Evolutionary conservation across 768 basidiomycete genomes (phyloP), one percentile per base, ranked within the genome.

Genomic region (Auricularia sp.): DNA sequence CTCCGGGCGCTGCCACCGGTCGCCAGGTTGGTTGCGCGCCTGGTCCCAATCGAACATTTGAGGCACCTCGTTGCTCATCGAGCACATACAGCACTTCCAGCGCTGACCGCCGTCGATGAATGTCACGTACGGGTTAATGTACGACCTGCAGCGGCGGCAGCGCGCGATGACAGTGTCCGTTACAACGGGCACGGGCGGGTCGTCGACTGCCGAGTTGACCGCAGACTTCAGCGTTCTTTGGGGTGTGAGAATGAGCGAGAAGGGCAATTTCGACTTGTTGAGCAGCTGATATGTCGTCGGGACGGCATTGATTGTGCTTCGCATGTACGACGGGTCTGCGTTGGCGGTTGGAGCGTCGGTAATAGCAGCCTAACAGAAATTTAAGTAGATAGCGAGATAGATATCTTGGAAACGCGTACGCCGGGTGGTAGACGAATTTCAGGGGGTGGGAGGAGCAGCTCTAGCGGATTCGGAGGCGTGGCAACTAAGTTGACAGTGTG

Each of bases 31-130:
- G 72, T 96, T 97, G 67, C 85, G 86, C 62, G 81, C 84, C 75
- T 94, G 91, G 74, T 99, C 93, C 97, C 97, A 99, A 73, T 99
- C 97, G 72, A 98, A 98, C 62, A 97, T 79, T 70, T 98, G 95
- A 29, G 97, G 97, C 0, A 98, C 95, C 76, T 98, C 97, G 74
- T 98, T 99, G 51, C 92, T 90, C 83, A 98, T 87, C 71, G 89
- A 91, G 75, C 97, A 99, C 93, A 99, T 93, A 76, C 93, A 96
- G 75, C 97, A 99, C 73, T 97, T 90, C 97, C 97, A 99, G 67
- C 93, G 86, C 76, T 93, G 95, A 36, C 97, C 97, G 63, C 94
- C 94, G 71, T 99, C 97, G 71, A 98, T 92, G 75, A 98, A 98
- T 71, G 93, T 92, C 23, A 97, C 94, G 71, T 90, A 98, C 3